Base-by-base conservation (phyloP, 176 grass and related monocot species). In the Chrysopogon serrulatus region DNA sequence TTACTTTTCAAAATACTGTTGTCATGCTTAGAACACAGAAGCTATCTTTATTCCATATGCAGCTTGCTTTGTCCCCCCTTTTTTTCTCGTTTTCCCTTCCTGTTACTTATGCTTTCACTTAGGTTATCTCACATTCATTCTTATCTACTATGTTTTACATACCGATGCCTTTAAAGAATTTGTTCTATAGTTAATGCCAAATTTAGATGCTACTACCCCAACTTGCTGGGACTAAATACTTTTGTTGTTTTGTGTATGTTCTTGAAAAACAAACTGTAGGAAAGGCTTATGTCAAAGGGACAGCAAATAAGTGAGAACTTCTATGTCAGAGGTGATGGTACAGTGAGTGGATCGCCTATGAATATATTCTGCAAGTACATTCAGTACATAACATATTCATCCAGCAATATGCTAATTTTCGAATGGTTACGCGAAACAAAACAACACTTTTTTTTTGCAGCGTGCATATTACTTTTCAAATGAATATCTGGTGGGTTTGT, bases 251-350 rank as follows among this genome's bases (percentile, higher is more conserved):
- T 43, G 2, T 65, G n/a, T 71, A 21, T 61, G 31, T 82, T 62
- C 40, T 87, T 87, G 31, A 65, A 54, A 79, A 79, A 67, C 36
- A 86, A 81, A 16, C 37, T 95, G 76, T 78, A 98, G 96, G 93
- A 98, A 93, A 95, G 89, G 70, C 79, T 98, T 78, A 95, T 82
- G 82, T 95, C 67, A 64, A 98, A 98, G 63, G 93, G 89, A 15
- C 96, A 98, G 79, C 82, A 92, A 90, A 92, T 98, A 79, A 95
- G 93, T 85, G 93, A 98, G 73, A 98, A 95, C 65, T 98, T 98
- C 79, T 98, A 92, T 79, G 96, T 95, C 35, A 93, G 93, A 92
- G 96, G 96, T 88, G 93, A 98, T 94, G 96, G 96, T 61, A 98
- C 93, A 63, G 96, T 98, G 84, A 93, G 91, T 77, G 42, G 23